phyloP scores from a whole-genome alignment of 148 eudicot species.

The Polygonum aviculare region DNA sequence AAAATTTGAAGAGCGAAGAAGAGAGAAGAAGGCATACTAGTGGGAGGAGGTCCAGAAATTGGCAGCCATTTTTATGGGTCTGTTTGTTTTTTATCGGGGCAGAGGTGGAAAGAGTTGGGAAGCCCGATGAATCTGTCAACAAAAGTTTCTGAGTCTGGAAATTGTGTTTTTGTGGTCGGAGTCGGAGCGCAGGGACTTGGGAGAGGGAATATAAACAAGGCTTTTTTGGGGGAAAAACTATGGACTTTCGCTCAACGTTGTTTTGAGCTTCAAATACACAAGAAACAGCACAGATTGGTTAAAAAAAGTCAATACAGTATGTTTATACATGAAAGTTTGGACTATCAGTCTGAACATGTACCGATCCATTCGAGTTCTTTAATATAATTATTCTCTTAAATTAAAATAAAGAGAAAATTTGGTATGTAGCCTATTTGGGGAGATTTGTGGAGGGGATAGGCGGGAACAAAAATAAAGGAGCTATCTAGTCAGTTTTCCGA shows the following conservation, averaged over 20 bases:
- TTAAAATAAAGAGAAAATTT: no score
- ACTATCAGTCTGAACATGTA: neutral
- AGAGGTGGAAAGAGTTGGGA: constrained; percentile 1
- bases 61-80: constrained; percentile 53
- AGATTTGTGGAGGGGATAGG: no score
- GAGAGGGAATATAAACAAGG: neutral
- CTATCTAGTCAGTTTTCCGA: no score
- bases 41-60: constrained; percentile 99
- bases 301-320: neutral
- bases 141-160: neutral
- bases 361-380: no score
- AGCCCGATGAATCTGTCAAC: constrained; percentile 7
- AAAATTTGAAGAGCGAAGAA: neutral
- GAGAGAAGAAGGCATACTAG: constrained; percentile 31
- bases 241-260: neutral
- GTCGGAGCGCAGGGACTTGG: neutral
- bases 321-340: neutral
- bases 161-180: constrained; percentile 3
- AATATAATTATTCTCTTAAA: no score
- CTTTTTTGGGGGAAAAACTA: neutral
- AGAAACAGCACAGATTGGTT: neutral
- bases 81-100: neutral
- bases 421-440: no score
- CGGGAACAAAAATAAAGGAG: no score
- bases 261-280: neutral